Evolutionary conservation across 371 early-diverging fungal species (phyloP).

Genomic region (Actinomortierella wolfii): DNA sequence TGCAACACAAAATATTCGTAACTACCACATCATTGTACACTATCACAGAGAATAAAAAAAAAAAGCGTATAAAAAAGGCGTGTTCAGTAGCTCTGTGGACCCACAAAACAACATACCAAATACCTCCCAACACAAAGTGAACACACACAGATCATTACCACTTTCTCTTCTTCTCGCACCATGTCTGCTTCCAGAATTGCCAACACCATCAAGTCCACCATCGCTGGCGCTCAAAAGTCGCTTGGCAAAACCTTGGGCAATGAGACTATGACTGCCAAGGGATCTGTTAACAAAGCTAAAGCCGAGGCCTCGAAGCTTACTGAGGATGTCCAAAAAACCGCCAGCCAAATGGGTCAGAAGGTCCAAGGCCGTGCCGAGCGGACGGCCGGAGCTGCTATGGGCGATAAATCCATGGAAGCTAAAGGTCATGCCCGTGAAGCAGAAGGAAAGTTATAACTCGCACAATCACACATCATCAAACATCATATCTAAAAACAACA

Average conservation of each 20-base stretch:
- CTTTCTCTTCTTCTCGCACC: background rate
- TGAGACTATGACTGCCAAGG: conserved; percentile 21
- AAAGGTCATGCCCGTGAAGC: conserved; percentile 22
- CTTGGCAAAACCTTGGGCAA: conserved; percentile 25
- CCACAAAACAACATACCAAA: no score
- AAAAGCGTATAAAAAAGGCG: no score
- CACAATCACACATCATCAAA: background rate
- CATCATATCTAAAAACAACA: background rate
- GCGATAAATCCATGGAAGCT: conserved; percentile 48
- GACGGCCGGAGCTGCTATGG: conserved; percentile 44
- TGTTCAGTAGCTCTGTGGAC: no score
- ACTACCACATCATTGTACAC: no score
- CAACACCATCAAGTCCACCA: conserved; percentile 23
- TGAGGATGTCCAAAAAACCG: conserved; percentile 18
- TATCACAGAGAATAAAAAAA: no score
- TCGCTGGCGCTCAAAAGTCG: conserved; percentile 31
- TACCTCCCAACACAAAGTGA: no score
- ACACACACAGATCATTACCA: no score
- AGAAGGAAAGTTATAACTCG: background rate
- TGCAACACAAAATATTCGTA: no score
- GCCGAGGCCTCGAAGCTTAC: conserved; percentile 21
- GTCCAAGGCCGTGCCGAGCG: conserved; percentile 50
- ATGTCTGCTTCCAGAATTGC: conserved; percentile 10
- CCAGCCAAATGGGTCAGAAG: conserved; percentile 34
- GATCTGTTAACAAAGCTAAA: conserved; percentile 26